Base-by-base conservation (phyloP, 371 early-diverging fungal genomes). In the Mortierella polycephala region DNA sequence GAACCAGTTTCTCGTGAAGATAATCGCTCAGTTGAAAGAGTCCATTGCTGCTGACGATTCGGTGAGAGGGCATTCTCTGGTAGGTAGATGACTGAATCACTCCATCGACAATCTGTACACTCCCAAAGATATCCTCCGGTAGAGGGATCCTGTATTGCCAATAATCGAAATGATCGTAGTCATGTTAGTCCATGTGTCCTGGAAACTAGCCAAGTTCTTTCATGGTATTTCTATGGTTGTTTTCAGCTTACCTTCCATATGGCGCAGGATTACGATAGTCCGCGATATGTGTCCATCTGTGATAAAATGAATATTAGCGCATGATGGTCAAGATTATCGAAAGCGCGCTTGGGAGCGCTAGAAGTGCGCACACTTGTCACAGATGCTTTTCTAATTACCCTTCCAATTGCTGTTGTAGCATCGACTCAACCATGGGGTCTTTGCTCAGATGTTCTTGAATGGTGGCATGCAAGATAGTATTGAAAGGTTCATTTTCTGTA, bases 61-160 rank as follows among this genome's bases (percentile, higher is more conserved):
- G 88, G 70, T 95, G 94, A 1, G 93, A 84, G n/a, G 94, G 93
- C 91, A 92, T 93, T 6, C 87, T 81, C 74, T 94, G 86, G 80
- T 91, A 95, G 6, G 88, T 85, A 47, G 74, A 80, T 11, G 83
- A 77, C 30, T 84, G 74, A 21, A 91, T 89, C 3, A 68, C 65
- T 2, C 89, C 90, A 54, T 85, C 75, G 23, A 83, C 65, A 10
- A 92, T 68, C 56, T 88, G 84, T 2, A 94, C 91, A 40, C 87
- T 87, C 10, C 95, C 95, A 70, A 95, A 83, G 52, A 94, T 93
- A 71, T 95, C 94, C 70, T 95, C 94, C 8, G 94, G 93, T 57
- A 85, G 84, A 23, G 89, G 88, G 56, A 91, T 91, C 39, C 95
- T 76, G 53, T 30, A 2, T 30, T 30, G 30, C 30, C 30, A 30